These are phyloP conservation scores for Pseudocercospora vitis DNA, from an alignment of 2,329 filamentous ascomycete species.

Conservation along the genomic window DNA sequence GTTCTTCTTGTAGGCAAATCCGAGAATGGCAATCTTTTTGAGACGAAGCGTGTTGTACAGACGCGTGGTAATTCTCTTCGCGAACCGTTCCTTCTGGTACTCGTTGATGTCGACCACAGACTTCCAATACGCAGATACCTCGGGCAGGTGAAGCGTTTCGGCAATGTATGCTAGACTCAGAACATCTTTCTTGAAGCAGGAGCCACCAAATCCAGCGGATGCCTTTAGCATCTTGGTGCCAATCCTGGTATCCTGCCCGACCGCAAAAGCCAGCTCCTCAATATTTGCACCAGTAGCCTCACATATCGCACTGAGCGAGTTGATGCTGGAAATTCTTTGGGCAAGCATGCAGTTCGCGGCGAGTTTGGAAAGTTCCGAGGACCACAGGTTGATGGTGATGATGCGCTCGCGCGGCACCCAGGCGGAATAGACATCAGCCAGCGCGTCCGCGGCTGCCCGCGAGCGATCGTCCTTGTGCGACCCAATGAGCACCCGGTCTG, in stretches of 20 bases:
- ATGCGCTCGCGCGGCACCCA: slow-evolving; percentile 71
- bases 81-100: slow-evolving; percentile 69
- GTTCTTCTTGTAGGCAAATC: slow-evolving; percentile 78
- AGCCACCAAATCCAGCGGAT: slow-evolving; percentile 75
- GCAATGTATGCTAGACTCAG: slow-evolving; percentile 72
- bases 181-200: slow-evolving; percentile 80
- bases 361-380: slow-evolving; percentile 75
- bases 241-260: slow-evolving; percentile 68
- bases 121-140: slow-evolving; percentile 75
- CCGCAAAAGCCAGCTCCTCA: slow-evolving; percentile 66
- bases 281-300: slow-evolving; percentile 74
- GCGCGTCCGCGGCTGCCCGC: slow-evolving; percentile 60
- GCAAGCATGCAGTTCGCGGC: slow-evolving; percentile 79
- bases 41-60: slow-evolving; percentile 67
- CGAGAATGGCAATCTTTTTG: slow-evolving; percentile 71
- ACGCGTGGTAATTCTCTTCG: slow-evolving; percentile 62
- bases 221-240: slow-evolving; percentile 72
- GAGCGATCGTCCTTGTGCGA: slow-evolving; percentile 62
- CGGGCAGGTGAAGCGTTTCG: slow-evolving; percentile 65
- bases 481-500: slow-evolving; percentile 74
- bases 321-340: slow-evolving; percentile 78
- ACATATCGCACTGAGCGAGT: slow-evolving; percentile 76
- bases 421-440: slow-evolving; percentile 65
- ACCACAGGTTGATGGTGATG: slow-evolving; percentile 72
- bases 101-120: slow-evolving; percentile 75